phyloP scores from a whole-genome alignment of 225 moss, liverwort and hornwort genomes.

The Sphagnum contortum region DNA sequence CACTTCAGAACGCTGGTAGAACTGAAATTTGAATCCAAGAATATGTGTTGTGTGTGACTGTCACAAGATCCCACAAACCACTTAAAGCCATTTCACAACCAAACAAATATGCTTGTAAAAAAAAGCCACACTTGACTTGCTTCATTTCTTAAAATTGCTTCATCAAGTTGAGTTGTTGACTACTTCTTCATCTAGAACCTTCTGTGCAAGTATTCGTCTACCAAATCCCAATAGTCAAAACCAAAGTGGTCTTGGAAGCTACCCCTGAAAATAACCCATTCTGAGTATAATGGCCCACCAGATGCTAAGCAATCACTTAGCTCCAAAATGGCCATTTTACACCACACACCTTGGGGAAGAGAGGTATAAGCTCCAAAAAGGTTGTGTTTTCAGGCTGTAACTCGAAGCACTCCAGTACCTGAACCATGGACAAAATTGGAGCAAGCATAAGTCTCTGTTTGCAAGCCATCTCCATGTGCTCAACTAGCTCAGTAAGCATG shows the following conservation, averaged over 20 bases:
- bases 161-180: too few relatives aligned
- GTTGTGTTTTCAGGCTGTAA: slow-evolving; percentile 77
- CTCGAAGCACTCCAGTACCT: slow-evolving; percentile 99
- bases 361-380: slow-evolving; percentile 94
- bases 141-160: background rate
- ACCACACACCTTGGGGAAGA: slow-evolving; percentile 76
- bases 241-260: too few relatives aligned
- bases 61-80: slow-evolving; percentile 10
- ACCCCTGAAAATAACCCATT: too few relatives aligned
- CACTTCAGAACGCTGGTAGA: slow-evolving; percentile 84
- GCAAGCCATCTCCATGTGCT: background rate
- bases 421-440: background rate
- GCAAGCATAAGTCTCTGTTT: background rate
- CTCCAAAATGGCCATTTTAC: too few relatives aligned
- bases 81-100: background rate
- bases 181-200: too few relatives aligned
- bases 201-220: too few relatives aligned
- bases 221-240: background rate
- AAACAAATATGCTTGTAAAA: slow-evolving; percentile 4
- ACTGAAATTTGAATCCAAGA: slow-evolving; percentile 99
- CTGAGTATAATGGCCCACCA: too few relatives aligned
- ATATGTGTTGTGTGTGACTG: slow-evolving; percentile 97
- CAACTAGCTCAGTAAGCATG: background rate
- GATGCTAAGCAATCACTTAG: too few relatives aligned
- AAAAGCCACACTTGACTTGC: background rate